phyloP scores from a whole-genome alignment of 1,284 basidiomycete species.

The Abortiporus biennis region DNA sequence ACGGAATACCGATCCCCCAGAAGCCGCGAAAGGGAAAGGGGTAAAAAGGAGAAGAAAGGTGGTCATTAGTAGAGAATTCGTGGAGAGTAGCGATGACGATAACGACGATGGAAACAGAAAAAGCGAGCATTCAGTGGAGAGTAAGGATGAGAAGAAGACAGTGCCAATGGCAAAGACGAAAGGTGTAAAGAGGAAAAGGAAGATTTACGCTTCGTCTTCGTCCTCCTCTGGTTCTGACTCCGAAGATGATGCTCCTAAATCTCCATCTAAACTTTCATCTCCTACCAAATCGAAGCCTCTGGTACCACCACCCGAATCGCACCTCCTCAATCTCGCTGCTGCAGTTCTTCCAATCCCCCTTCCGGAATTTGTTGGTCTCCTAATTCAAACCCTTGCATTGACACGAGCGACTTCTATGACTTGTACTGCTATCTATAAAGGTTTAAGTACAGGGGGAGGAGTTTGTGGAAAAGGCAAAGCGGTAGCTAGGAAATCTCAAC shows the following conservation, averaged over 20 bases:
- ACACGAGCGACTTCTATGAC: conserved; percentile 66
- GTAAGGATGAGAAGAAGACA: background rate
- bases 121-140: background rate
- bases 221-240: background rate
- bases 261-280: background rate
- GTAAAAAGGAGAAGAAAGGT: background rate
- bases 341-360: conserved; percentile 17
- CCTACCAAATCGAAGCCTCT: background rate
- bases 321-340: background rate
- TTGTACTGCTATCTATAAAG: too few species aligned
- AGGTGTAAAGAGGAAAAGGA: background rate
- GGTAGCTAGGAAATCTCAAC: too few species aligned
- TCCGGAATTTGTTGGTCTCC: conserved; percentile 40
- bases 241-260: background rate
- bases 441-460: too few species aligned
- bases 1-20: background rate
- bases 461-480: too few species aligned
- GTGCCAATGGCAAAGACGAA: background rate
- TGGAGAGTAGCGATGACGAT: background rate
- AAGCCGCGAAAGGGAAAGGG: background rate
- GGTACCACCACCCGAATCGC: background rate
- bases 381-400: conserved; percentile 67
- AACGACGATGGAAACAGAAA: background rate
- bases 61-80: background rate
- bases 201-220: background rate